Evolutionary conservation across 495 filamentous ascomycete species (phyloP).

Genomic region (Penicillium malachiteum): DNA sequence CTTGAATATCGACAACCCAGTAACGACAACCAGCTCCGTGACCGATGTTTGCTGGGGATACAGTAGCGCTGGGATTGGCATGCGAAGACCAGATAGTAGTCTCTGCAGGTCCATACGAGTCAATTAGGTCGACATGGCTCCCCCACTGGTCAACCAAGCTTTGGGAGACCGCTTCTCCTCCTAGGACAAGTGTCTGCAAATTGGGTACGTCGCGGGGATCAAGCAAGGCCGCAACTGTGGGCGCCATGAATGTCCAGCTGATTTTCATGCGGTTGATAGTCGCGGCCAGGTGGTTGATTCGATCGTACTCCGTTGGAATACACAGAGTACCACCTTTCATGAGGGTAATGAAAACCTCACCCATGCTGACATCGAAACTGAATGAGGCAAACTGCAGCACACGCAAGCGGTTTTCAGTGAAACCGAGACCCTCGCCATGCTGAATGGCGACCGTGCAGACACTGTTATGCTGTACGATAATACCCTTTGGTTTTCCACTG

Average conservation of each 20-base stretch:
- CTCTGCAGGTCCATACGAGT: conserved; percentile 20
- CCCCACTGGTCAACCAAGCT: neutral
- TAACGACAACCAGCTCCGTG: neutral
- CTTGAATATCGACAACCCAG: conserved; percentile 52
- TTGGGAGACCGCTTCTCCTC: conserved; percentile 41
- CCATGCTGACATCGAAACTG: conserved; percentile 11
- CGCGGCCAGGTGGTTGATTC: neutral
- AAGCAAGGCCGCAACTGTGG: neutral
- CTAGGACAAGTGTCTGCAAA: conserved; percentile 16
- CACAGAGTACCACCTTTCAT: conserved; percentile 5
- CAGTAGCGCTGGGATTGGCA: neutral
- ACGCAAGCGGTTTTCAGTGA: too few relatives aligned
- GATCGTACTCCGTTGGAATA: conserved; percentile 2
- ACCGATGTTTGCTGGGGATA: neutral
- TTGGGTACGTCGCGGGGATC: neutral
- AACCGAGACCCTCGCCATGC: too few relatives aligned
- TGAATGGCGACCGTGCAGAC: too few relatives aligned
- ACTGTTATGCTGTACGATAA: conserved; percentile 62
- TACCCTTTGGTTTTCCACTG: conserved; percentile 78
- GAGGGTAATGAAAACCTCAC: conserved; percentile 6
- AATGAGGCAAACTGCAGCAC: conserved; percentile 8
- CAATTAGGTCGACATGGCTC: conserved; percentile 3
- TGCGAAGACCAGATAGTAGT: neutral
- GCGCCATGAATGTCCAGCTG: neutral
- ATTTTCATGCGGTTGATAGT: neutral